phyloP scores from a whole-genome alignment of 306 rosid species.

The Glycine tomentella region DNA sequence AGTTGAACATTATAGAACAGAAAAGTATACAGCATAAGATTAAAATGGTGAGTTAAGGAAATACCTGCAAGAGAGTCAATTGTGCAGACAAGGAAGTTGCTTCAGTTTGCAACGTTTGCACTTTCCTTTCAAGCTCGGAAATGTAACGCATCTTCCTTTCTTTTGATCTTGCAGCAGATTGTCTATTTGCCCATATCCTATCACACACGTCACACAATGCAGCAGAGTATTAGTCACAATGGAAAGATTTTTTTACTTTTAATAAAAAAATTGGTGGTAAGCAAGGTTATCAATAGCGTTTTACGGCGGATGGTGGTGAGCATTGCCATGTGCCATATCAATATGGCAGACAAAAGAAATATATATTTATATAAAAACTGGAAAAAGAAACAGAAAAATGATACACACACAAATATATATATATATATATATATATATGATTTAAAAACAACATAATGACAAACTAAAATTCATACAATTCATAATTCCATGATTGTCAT shows the following conservation, averaged over 20 bases:
- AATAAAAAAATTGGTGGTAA: neutral
- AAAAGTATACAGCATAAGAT: neutral
- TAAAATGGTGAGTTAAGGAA: neutral
- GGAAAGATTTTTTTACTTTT: neutral
- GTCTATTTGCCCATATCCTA: conserved; percentile 96
- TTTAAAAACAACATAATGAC: no score
- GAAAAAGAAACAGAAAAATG: no score
- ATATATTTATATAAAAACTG: no score
- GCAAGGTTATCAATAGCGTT: neutral
- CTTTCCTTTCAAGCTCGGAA: conserved; percentile 86
- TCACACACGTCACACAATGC: conserved; percentile 35
- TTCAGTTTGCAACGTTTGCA: conserved; percentile 86
- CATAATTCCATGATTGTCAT: no score
- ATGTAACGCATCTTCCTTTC: conserved; percentile 94
- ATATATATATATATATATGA: no score
- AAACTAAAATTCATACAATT: no score
- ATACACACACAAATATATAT: no score
- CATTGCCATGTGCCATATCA: no score
- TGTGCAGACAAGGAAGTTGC: conserved; percentile 91
- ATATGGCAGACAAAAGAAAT: no score
- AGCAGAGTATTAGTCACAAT: conserved; percentile 23
- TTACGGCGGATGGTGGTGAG: no score
- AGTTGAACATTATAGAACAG: conserved; percentile 16
- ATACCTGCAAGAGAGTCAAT: conserved; percentile 78
- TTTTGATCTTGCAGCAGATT: conserved; percentile 95